Percentiles rank a stretch among this genome's conserved stretches.
Evolutionary conservation across 176 grass and related monocot genomes (phyloP).

Genomic region (Aegilops umbellulata): DNA sequence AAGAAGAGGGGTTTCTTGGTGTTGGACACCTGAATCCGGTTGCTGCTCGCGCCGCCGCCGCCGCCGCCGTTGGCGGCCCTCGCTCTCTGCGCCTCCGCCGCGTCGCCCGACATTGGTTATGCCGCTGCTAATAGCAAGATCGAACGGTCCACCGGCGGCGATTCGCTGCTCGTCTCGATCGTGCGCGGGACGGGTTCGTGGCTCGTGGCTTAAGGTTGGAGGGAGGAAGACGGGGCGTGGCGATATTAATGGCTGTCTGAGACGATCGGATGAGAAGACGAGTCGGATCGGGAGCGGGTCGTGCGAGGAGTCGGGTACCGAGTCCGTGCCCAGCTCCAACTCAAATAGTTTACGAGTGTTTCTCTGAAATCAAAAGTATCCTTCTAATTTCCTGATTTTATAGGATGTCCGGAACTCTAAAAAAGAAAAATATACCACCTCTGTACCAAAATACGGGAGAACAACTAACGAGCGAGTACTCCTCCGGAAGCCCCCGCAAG

Average conservation of each 20-base stretch:
- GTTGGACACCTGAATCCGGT: slow-evolving; percentile 79
- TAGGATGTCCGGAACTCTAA: no score
- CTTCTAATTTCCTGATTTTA: no score
- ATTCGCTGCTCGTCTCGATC: not conserved
- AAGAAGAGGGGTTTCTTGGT: slow-evolving; percentile 88
- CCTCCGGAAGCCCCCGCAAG: no score
- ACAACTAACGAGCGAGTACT: no score
- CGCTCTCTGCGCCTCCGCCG: not conserved
- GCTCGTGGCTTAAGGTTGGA: not conserved
- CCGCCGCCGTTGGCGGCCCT: slow-evolving; percentile 15
- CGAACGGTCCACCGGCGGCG: not conserved
- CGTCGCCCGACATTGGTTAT: slow-evolving; percentile 14
- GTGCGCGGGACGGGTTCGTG: not conserved
- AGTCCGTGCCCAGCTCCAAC: not conserved
- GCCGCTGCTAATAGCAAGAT: not conserved
- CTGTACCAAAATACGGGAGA: no score
- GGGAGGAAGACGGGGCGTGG: not conserved
- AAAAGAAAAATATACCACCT: no score
- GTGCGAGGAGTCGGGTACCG: not conserved
- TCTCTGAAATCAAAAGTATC: no score
- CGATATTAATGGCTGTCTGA: slow-evolving; percentile 1
- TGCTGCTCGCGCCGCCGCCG: slow-evolving; percentile 37
- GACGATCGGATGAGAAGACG: slow-evolving; percentile 7
- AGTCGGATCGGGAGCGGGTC: slow-evolving; percentile 19
- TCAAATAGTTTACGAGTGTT: not conserved